Evolutionary conservation across 176 grass and related monocot species (phyloP).

Genomic region (Bromus sterilis): DNA sequence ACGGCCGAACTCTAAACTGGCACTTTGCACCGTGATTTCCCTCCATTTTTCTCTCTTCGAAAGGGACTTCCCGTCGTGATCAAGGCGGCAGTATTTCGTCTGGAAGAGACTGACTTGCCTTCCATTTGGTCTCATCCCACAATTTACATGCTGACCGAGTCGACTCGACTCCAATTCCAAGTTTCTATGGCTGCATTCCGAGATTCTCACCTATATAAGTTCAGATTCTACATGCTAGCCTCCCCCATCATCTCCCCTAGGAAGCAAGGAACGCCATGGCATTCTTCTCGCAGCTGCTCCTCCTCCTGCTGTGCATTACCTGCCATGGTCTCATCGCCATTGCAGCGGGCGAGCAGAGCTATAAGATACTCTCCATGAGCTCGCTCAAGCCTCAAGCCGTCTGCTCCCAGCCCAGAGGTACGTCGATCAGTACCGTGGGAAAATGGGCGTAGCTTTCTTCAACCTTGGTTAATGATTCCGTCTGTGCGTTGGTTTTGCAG

Average conservation of each 20-base stretch:
- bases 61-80: not conserved
- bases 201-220: conserved; percentile 16
- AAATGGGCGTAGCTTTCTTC: not conserved
- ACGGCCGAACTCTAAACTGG: conserved; percentile 3
- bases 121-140: not conserved
- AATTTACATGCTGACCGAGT: not conserved
- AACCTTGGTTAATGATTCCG: too few relatives aligned
- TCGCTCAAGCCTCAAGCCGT: not conserved
- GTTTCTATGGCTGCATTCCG: not conserved
- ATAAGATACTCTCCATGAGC: not conserved
- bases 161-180: conserved; percentile 2
- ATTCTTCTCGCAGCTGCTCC: not conserved
- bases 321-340: not conserved
- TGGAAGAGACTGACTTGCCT: not conserved
- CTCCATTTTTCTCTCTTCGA: not conserved
- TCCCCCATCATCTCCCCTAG: not conserved
- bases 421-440: not conserved
- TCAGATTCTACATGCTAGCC: not conserved
- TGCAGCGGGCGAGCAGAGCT: not conserved
- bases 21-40: not conserved
- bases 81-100: not conserved
- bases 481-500: not conserved
- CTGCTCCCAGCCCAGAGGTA: conserved; percentile 24
- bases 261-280: conserved; percentile 14
- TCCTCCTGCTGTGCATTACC: conserved; percentile 11